phyloP scores from a whole-genome alignment of 108 stramenopile species.

The Cylindrotheca fusiformis region DNA sequence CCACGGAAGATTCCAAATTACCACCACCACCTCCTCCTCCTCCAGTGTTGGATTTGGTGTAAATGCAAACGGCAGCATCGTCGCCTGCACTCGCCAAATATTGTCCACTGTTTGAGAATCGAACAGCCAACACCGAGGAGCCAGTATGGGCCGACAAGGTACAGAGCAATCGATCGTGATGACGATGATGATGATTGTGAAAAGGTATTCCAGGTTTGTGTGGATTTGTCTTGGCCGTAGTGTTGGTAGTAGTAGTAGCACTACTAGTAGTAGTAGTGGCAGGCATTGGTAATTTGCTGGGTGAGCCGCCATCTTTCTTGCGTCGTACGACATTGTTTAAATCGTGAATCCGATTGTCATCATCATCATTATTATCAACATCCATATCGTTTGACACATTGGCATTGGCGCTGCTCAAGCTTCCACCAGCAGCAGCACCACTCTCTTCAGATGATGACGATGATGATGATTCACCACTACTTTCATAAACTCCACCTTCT shows the following conservation, averaged over 20 bases:
- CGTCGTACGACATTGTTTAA: slow-evolving; percentile 62
- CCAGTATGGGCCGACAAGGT: slow-evolving; percentile 80
- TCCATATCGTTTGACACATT: background rate
- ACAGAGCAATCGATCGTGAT: slow-evolving; percentile 60
- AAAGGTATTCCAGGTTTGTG: background rate
- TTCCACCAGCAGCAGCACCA: slow-evolving; percentile 7
- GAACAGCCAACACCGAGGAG: slow-evolving; percentile 76
- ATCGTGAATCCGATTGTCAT: slow-evolving; percentile 74
- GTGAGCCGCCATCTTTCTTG: slow-evolving; percentile 43
- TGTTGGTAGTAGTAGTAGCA: slow-evolving; percentile 10
- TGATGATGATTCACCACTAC: slow-evolving; percentile 52
- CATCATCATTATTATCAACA: slow-evolving; percentile 15
- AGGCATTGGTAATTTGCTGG: slow-evolving; percentile 3
- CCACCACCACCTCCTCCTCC: slow-evolving; percentile 21
- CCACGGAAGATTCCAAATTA: slow-evolving; percentile 46
- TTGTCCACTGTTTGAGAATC: slow-evolving; percentile 68
- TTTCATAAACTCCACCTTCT: slow-evolving; percentile 54
- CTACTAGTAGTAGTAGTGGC: background rate
- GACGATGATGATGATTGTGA: slow-evolving; percentile 26
- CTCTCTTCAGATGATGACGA: slow-evolving; percentile 34
- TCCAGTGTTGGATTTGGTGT: slow-evolving; percentile 22
- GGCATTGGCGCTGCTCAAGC: background rate
- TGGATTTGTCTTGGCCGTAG: background rate
- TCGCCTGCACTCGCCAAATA: slow-evolving; percentile 86
- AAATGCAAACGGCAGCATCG: slow-evolving; percentile 80